These are phyloP conservation scores for Pythium volutum DNA, from an alignment of 352 stramenopile species.

Conservation along the genomic window DNA sequence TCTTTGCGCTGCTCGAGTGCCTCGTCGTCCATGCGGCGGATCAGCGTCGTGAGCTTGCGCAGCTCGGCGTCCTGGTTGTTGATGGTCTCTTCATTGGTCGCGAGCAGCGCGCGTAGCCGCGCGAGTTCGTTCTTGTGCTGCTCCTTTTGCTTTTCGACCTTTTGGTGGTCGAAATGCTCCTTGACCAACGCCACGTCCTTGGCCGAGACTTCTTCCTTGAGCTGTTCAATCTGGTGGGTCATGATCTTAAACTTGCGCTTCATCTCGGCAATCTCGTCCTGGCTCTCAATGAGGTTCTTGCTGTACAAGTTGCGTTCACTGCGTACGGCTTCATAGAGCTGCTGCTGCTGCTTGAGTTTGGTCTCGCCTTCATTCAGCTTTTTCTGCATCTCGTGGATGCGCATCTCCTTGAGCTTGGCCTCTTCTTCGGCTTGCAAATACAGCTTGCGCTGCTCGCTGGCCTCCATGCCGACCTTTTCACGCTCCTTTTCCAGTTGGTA, in stretches of 20 bases:
- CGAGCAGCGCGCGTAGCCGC: conserved; percentile 27
- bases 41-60: conserved; percentile 84
- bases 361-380: conserved; percentile 75
- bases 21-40: conserved; percentile 89
- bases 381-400: conserved; percentile 62
- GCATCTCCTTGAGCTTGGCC: conserved; percentile 73
- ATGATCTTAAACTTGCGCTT: conserved; percentile 98
- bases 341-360: conserved; percentile 94
- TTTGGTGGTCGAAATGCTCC: conserved; percentile 93
- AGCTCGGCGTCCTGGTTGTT: conserved; percentile 83
- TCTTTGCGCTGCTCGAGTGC: conserved; percentile 86
- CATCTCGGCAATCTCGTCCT: conserved; percentile 96
- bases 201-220: conserved; percentile 94
- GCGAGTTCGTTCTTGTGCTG: conserved; percentile 87
- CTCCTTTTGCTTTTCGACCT: conserved; percentile 93
- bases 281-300: conserved; percentile 95
- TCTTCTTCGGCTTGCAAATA: conserved; percentile 59
- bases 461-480: conserved; percentile 88
- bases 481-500: conserved; percentile 82
- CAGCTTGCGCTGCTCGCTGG: conserved; percentile 36
- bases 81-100: conserved; percentile 75
- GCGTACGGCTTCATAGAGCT: conserved; percentile 94
- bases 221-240: conserved; percentile 94
- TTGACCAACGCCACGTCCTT: conserved; percentile 92
- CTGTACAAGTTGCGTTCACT: conserved; percentile 94